Evolutionary conservation across 257 asterid genomes (phyloP).

Genomic region (Petunia secreta): DNA sequence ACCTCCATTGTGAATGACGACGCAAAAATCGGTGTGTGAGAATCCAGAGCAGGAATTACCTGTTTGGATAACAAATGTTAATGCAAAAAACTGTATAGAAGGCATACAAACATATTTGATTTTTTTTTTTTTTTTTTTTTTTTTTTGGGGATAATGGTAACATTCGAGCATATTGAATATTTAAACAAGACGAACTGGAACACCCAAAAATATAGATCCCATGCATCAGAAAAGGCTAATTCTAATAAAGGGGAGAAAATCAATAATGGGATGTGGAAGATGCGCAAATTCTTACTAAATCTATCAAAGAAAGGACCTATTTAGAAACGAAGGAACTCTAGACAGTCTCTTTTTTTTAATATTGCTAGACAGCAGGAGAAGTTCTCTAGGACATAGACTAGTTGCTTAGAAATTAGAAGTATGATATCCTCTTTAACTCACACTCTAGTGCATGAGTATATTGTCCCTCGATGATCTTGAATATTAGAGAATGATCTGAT

Average conservation of each 20-base stretch:
- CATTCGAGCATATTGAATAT: constrained; percentile 13
- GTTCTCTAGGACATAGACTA: constrained; percentile 1
- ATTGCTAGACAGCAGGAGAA: background rate
- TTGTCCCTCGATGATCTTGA: background rate
- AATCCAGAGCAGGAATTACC: constrained; percentile 98
- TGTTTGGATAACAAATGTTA: constrained; percentile 38
- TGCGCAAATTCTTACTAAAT: background rate
- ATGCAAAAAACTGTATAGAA: background rate
- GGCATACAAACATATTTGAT: background rate
- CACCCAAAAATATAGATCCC: background rate
- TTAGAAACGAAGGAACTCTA: background rate
- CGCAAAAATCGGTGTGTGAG: constrained; percentile 89
- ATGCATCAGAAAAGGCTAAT: constrained; percentile 12
- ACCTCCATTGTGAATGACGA: constrained; percentile 99
- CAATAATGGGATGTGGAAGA: background rate
- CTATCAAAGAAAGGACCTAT: constrained; percentile 14
- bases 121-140: too few relatives aligned
- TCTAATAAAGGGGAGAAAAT: constrained; percentile 13
- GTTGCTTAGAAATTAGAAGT: constrained; percentile 15
- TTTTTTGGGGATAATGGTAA: too few relatives aligned
- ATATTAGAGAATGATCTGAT: background rate
- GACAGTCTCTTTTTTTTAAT: too few relatives aligned
- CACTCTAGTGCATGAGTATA: background rate
- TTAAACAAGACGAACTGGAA: constrained; percentile 13
- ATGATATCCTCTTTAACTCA: background rate